Conservation (phyloP, 1,284 basidiomycete genomes). For the Sphagnurus paluster region DNA sequence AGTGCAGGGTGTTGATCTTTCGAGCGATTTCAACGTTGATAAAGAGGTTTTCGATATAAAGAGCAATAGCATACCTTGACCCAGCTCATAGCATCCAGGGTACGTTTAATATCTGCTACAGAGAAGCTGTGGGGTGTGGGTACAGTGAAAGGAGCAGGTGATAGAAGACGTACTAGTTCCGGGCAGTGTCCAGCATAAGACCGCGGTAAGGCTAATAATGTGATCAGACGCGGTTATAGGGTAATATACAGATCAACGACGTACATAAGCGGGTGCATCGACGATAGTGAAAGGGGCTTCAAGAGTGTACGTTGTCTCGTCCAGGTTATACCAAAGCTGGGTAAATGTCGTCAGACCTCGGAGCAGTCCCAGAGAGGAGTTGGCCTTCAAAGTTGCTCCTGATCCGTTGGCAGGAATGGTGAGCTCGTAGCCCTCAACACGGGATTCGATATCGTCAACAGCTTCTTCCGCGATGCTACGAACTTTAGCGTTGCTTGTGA, state of each 20-base stretch:
- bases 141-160: background rate
- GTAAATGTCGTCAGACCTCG: constrained; percentile 77
- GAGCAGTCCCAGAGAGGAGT: constrained; percentile 69
- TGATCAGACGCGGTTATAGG: constrained; percentile 8
- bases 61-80: constrained; percentile 66
- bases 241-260: constrained; percentile 15
- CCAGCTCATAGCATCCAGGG: constrained; percentile 79
- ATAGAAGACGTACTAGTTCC: constrained; percentile 32
- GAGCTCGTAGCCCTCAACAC: constrained; percentile 65
- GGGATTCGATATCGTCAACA: constrained; percentile 45
- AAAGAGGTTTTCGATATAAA: background rate
- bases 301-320: constrained; percentile 48
- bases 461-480: constrained; percentile 51
- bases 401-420: constrained; percentile 57
- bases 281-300: constrained; percentile 52
- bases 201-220: constrained; percentile 68
- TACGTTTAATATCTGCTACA: constrained; percentile 58
- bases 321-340: constrained; percentile 67
- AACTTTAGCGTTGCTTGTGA: constrained; percentile 31
- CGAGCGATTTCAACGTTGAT: background rate
- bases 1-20: constrained; percentile 76
- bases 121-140: constrained; percentile 46
- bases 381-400: constrained; percentile 56
- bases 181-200: constrained; percentile 67
- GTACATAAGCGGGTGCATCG: constrained; percentile 62